Evolutionary conservation across 306 rosid species (phyloP), one percentile per base, ranked within the genome.

Genomic region (Ziziphus jujuba): DNA sequence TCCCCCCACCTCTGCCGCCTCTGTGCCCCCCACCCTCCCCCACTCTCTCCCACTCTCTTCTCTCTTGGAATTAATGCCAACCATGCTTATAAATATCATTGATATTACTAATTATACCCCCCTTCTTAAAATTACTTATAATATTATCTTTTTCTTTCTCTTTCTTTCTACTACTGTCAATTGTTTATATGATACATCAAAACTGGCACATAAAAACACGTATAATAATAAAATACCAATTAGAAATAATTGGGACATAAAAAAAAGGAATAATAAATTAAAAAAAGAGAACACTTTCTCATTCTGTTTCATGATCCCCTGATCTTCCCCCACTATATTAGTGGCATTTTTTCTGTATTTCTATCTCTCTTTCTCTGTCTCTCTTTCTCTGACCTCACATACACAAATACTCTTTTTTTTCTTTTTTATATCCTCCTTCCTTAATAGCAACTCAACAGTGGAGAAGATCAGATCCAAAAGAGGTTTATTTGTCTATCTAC

Each of bases 1-100:
- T 40, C 57, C 84, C 88, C 84, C 86, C 84, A 75, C 84, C 83
- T 80, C 86, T 84, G 80, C 82, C 83, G 75, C 80, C 66, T 77
- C 80, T 80, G 25, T 17, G 35, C 22, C 49, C 12, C 70, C 20
- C 36, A 64, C 54, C 11, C 56, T 34, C 22, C 52, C 77, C 17
- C 36, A 67, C 75, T 57, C 66, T 47, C 72, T 68, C 77, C 53
- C 17, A 62, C 44, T 49, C 36, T 33, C 79, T 73, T 51, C 67
- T 69, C 77, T 77, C 65, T 78, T 67, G 87, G 85, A 89, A 84
- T 80, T n/a, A n/a, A n/a, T n/a, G 78, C 76, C 78, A 71, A 80
- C 90, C 87, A 72, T 80, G 74, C 82, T 78, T 72, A 74, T 75
- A 35, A 0, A 36, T 36, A 36, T 11, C n/a, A n/a, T n/a, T n/a